Conservation (phyloP, 768 basidiomycete genomes). For the Agrocybe praecox region DNA sequence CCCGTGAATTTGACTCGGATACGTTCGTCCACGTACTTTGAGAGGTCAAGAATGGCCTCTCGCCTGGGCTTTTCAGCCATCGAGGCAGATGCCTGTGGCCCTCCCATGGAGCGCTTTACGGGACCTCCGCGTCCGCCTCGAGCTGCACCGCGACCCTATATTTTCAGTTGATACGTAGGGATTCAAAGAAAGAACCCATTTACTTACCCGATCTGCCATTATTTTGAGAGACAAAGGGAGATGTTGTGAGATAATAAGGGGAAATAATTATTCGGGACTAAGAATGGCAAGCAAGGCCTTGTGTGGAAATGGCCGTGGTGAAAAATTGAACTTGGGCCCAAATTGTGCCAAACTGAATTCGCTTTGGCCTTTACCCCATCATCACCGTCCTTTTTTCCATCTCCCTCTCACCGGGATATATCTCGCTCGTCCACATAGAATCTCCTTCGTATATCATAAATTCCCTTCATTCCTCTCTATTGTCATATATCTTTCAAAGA, state of each 20-base stretch:
- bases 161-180: constrained; percentile 37
- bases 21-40: constrained; percentile 90
- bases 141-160: constrained; percentile 61
- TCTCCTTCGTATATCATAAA: constrained; percentile 11
- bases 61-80: constrained; percentile 79
- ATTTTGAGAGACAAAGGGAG: constrained; percentile 10
- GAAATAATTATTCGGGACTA: neutral
- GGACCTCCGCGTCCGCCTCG: constrained; percentile 45
- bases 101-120: constrained; percentile 49
- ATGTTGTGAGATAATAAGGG: constrained; percentile 3
- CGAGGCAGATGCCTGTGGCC: constrained; percentile 37
- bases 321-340: constrained; percentile 25
- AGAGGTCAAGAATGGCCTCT: constrained; percentile 94
- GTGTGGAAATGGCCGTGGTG: constrained; percentile 20
- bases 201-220: constrained; percentile 68
- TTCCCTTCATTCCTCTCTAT: constrained; percentile 1
- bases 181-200: constrained; percentile 15
- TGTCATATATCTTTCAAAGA: constrained; percentile 2
- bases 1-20: constrained; percentile 99
- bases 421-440: constrained; percentile 11
- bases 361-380: constrained; percentile 14
- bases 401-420: constrained; percentile 16
- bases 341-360: constrained; percentile 17
- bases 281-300: neutral
- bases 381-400: constrained; percentile 17